Evolutionary conservation across 257 asterid species (phyloP), one percentile per base, ranked within the genome.

Genomic region (Osmanthus fragrans): DNA sequence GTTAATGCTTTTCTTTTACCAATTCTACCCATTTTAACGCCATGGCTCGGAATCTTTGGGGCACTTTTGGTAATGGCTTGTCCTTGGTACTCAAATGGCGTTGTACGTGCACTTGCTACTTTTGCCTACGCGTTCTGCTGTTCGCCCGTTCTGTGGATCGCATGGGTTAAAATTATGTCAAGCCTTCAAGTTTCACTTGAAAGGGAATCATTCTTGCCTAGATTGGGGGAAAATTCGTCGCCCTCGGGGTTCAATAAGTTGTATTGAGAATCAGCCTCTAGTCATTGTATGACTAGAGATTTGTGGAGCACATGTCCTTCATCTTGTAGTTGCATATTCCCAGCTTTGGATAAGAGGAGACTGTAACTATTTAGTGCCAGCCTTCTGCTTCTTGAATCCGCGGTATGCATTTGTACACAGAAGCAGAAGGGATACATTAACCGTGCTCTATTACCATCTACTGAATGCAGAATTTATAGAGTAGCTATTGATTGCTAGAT

Each of bases 31-130:
- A 96, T 93, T 47, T 69, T 93, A 5, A 77, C 80, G 25, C 98
- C 97, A 1, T 87, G 90, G 93, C 67, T 92, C 0, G 97, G 89
- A 23, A 85, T 90, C 72, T 29, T 89, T 10, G 97, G 97, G 2
- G 47, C 88, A 49, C 97, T 95, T n/a, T 1, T 93, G 68, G 94
- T 82, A 27, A 96, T 93, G 99, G 98, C 94, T 9, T 89, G 68
- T 64, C 98, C 98, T n/a, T 90, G 96, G 92, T 93, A 96, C 85
- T 51, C 82, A 0, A 80, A 90, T 73, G 99, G 99, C 7, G 86
- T 96, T 0, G 86, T 93, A 37, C 86, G 97, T 81, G 99, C 97
- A 4, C 84, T 96, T 6, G 83, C 90, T 0, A 89, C 92, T 1
- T 93, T 93, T 36, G 96, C 63, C 4, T 96, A 93, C 29, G 93